Base-by-base conservation (phyloP, 2,329 filamentous ascomycete species). In the Zelopaecilomyces penicillatus region DNA sequence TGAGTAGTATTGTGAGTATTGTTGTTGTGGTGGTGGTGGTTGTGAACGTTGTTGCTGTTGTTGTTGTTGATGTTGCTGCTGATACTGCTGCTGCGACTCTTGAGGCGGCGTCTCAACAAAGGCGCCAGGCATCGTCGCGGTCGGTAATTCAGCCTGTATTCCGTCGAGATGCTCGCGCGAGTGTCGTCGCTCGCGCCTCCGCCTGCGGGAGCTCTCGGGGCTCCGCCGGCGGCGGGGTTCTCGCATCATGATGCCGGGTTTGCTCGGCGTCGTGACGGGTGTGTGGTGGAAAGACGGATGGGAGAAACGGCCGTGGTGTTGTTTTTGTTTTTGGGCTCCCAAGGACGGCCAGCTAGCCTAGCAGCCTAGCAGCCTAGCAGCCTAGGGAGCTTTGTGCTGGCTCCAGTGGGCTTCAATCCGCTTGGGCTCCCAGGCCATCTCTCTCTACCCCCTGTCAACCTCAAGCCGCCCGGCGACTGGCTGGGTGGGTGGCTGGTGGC, bases 161-260 rank as follows among this genome's bases (percentile, higher is more conserved):
- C 38, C 42, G 52, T 49, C 41, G 29, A 58, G 52, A 38, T 53
- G 48, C 39, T 64, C 60, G 54, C 58, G 61, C 44, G 58, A 54
- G 47, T 55, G 57, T 54, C 58, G 57, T 54, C 59, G 48, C 46
- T 64, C 58, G 49, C 57, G 56, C 54, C 57, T 60, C 66, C 73
- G 72, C 60, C 74, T 71, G 59, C 71, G 67, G 58, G 69, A 69
- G 66, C 69, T 69, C 55, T 77, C 75, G 45, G 71, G 73, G 65
- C 74, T 78, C 66, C 74, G 71, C 57, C 70, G 72, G 61, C 70
- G 72, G 61, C 74, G 73, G 63, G 69, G 65, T 58, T 72, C 69
- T 66, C 70, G 67, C 73, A 76, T 73, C 72, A 73, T 77, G 60
- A 59, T 66, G 53, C 52, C 57, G 57, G 52, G 52, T 45, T 56